Evolutionary conservation across 2,329 filamentous ascomycete species (phyloP), one percentile per base, ranked within the genome.

Genomic region (Fusarium caatingaense): DNA sequence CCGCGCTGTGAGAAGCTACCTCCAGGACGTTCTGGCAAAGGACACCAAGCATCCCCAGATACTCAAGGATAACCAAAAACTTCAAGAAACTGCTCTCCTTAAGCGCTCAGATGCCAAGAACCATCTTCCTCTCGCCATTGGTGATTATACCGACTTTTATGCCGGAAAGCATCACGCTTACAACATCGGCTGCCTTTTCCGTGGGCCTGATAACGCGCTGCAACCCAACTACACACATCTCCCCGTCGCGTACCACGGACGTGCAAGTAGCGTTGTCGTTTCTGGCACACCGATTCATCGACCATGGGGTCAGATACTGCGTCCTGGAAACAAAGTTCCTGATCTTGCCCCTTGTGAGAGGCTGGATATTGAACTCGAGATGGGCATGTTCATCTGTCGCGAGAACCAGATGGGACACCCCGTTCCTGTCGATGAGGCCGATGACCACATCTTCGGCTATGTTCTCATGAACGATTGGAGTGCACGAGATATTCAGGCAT

Each of bases 121-220:
- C 74, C 92, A 94, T 69, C 74, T 95, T 2, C 93, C 93, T 2
- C 88, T 96, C 83, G 83, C 87, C 40, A 93, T 95, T 73, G 91
- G 92, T 32, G 93, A 95, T 76, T 95, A 95, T 77, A 93, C 92
- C 3, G 93, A 96, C 77, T 96, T 95, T 81, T 96, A 93, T 76
- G 93, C 91, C 16, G 92, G 93, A 50, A 82, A 91, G 73, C 91
- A 94, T 76, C 93, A 96, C 79, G 93, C 93, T 8, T 92, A 89
- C 82, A 81, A 81, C 71, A 84, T 92, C 11, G 92, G 92, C 6
- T 86, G 88, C 2, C 84, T 94, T 23, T 93, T 95, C 80, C 88
- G 93, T 34, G 92, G 91, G 0, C 86, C 90, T 0, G 85, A 87
- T 18, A 92, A 93, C 71, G 92, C 92, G 0, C 83, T 96, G 21